Base-by-base conservation (phyloP, 2,329 filamentous ascomycete species). In the Pseudogymnoascus sp. region DNA sequence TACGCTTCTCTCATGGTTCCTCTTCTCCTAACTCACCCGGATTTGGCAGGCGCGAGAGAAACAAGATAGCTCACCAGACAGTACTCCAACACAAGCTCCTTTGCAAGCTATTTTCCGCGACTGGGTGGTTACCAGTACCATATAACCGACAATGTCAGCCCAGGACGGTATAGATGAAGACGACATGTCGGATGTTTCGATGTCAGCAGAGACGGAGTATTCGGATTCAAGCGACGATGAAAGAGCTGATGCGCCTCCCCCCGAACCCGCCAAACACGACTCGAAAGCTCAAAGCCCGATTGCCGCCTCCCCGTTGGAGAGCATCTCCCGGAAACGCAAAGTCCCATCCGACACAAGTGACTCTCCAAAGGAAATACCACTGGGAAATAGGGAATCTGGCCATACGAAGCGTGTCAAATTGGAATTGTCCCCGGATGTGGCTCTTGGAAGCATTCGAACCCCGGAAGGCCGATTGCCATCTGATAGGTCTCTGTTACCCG, bases 401-500 rank as follows among this genome's bases (percentile, higher is more conserved):
- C 62, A 62, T 43, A 61, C 65, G 37, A 74, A 73, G 61, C 72
- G 72, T 60, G 63, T 69, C 16, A 72, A 68, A 65, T 64, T 68
- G 64, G 66, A 70, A 65, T 64, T 65, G 40, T 59, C 19, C 40
- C 43, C 50, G 8, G 61, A 62, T 26, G 31, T 19, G 56, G 16
- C 61, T 19, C 31, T 24, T 65, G 16, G 63, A 65, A 60, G 60
- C 33, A 24, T 63, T 62, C 59, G 67, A 65, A 69, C 43, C 59
- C 40, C 65, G 43, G 63, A 71, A 40, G 65, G 64, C 59, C 50
- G 63, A 38, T 65, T 69, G 38, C 64, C 31, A 37, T 61, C 66
- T 59, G 69, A 73, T 61, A 68, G 62, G 61, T 69, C 67, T 63
- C 66, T 75, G 67, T 78, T 87, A 63, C 83, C 86, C 71, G 78